These are phyloP conservation scores for Prinsepia uniflora DNA, from an alignment of 306 rosid genomes.

Conservation along the genomic window DNA sequence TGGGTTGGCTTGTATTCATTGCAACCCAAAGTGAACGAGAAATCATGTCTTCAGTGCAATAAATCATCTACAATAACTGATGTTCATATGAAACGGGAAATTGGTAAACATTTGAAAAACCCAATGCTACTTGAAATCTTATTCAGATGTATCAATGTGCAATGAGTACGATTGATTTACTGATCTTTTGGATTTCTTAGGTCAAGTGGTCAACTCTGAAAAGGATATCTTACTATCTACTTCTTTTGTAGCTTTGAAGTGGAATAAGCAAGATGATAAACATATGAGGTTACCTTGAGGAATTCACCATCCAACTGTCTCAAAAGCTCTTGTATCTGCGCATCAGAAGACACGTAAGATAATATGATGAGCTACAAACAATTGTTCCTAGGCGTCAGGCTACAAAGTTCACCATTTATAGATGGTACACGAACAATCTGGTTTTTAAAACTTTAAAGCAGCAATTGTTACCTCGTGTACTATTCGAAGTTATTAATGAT, in stretches of 20 bases:
- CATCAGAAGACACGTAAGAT: conserved; percentile 21
- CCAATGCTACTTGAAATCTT: not conserved
- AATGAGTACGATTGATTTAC: not conserved
- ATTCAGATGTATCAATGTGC: not conserved
- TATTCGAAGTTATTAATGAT: not conserved
- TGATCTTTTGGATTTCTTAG: not conserved
- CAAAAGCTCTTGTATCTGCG: conserved; percentile 78
- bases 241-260: not conserved
- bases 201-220: not conserved
- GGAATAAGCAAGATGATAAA: conserved; percentile 10
- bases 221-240: not conserved
- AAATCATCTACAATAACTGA: conserved; percentile 47
- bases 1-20: conserved; percentile 60
- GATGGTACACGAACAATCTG: not conserved
- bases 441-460: not conserved
- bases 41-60: conserved; percentile 82
- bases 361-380: not conserved
- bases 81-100: conserved; percentile 1
- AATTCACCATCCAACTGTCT: conserved; percentile 83
- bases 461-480: not conserved
- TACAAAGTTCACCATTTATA: not conserved
- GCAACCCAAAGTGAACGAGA: conserved; percentile 73
- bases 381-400: not conserved
- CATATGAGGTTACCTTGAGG: conserved; percentile 53
- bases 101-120: not conserved